These are phyloP conservation scores for Microsporum ferrugineum DNA, from an alignment of 2,329 filamentous ascomycete genomes.

Conservation along the genomic window DNA sequence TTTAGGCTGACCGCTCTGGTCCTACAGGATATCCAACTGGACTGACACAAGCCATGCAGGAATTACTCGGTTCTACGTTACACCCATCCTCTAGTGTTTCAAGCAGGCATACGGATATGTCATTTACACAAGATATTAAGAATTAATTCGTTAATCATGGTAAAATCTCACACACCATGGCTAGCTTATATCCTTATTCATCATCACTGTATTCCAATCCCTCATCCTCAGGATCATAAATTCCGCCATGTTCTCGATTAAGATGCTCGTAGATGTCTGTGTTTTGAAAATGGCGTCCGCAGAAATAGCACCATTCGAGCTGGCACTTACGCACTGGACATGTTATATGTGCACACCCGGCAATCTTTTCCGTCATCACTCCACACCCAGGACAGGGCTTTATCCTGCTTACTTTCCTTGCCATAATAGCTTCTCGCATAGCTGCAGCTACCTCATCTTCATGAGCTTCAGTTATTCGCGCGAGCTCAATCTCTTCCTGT, in stretches of 20 bases:
- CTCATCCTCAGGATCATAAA: neutral
- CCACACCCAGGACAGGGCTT: slow-evolving; percentile 31
- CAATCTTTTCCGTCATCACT: slow-evolving; percentile 27
- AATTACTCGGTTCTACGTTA: too few species aligned
- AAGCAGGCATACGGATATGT: too few species aligned
- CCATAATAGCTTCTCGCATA: neutral
- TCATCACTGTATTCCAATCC: neutral
- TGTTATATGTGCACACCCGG: slow-evolving; percentile 34
- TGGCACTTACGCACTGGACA: neutral
- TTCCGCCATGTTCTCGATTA: neutral
- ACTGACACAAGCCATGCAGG: too few species aligned
- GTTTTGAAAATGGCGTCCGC: neutral
- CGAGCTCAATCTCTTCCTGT: slow-evolving; percentile 4
- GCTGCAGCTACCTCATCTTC: neutral
- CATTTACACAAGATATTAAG: neutral
- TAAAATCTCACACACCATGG: too few species aligned
- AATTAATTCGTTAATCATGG: neutral
- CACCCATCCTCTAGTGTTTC: too few species aligned
- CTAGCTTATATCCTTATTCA: neutral
- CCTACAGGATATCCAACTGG: too few species aligned
- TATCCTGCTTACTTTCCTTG: slow-evolving; percentile 10
- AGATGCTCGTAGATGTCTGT: slow-evolving; percentile 2
- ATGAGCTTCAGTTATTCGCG: slow-evolving; percentile 6
- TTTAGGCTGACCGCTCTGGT: too few species aligned
- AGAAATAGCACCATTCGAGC: slow-evolving; percentile 3